phyloP scores from a whole-genome alignment of 495 filamentous ascomycete species.

The Aspergillus conjunctus region DNA sequence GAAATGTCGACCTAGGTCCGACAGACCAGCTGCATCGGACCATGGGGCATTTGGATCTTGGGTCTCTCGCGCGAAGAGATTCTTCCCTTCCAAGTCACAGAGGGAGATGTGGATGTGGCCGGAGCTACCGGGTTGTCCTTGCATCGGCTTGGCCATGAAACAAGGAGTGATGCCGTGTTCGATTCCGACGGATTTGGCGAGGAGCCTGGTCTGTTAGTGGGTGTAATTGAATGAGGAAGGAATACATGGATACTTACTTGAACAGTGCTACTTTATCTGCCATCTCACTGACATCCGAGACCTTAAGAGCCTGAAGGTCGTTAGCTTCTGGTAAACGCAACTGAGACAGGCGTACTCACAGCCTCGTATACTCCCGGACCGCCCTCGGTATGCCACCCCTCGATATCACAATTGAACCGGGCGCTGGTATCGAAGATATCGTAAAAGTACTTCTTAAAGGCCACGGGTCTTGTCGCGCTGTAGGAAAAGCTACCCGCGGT shows the following conservation, averaged over 20 bases:
- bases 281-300: constrained; percentile 72
- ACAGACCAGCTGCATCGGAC: constrained; percentile 71
- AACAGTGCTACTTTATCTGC: constrained; percentile 83
- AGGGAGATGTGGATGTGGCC: constrained; percentile 88
- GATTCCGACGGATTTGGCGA: constrained; percentile 76
- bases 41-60: constrained; percentile 66
- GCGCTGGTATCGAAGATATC: constrained; percentile 76
- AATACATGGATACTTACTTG: constrained; percentile 56
- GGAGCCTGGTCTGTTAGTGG: constrained; percentile 49
- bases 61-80: constrained; percentile 72
- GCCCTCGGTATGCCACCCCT: constrained; percentile 93
- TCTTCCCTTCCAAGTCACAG: constrained; percentile 63
- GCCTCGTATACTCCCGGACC: constrained; percentile 92
- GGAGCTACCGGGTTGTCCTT: constrained; percentile 84
- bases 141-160: constrained; percentile 94
- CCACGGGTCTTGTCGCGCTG: constrained; percentile 79
- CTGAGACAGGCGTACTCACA: constrained; percentile 36
- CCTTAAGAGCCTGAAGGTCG: constrained; percentile 60
- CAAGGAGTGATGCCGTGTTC: constrained; percentile 86
- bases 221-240: background rate
- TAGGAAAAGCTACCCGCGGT: constrained; percentile 96
- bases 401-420: constrained; percentile 74
- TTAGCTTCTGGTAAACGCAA: constrained; percentile 8
- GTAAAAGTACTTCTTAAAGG: constrained; percentile 91
- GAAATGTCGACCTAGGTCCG: constrained; percentile 83